Base-by-base conservation (phyloP, 257 asterid species). In the Lycium ferocissimum region DNA sequence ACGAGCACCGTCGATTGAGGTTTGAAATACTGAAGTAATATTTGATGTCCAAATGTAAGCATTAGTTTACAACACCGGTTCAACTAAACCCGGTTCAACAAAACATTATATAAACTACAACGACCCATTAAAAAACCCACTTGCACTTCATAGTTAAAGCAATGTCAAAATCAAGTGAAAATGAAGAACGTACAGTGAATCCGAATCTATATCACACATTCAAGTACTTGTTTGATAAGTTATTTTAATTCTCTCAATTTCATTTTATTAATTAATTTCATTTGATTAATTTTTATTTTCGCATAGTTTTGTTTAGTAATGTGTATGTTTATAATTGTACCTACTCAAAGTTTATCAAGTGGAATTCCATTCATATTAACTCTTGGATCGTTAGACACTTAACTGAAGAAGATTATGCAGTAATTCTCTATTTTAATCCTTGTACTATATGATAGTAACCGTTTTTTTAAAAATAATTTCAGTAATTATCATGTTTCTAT, bases 281-380 rank as follows among this genome's bases (percentile, higher is more conserved):
- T 40, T 40, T 4, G 45, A 40, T 40, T 40, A 40, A 4, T 40
- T 40, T 26, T 40, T 6, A 40, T 40, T 40, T 40, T 40, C 7
- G 6, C 45, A 40, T 40, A 40, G 7, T 26, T 69, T n/a, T 84
- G 83, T 35, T 66, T 8, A 15, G 82, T 56, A 13, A 7, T 86
- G 71, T 85, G 70, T 73, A 43, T 70, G 33, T 26, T 26, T 80
- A 17, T 37, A 33, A 86, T 76, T 90, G 86, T 85, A 97, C 98
- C 98, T 61, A 95, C 98, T 18, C 99, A 97, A 91, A 92, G 95
- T 76, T 88, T 95, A 85, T 92, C 98, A 1, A 92, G 99, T 88
- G 98, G 97, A 87, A 95, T 97, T 71, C 99, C 98, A 0, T 97
- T 95, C 92, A 85, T 97, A 61, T 94, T 95, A 97, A 95, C 86